Evolutionary conservation across 116 monocot genomes (phyloP).

Genomic region (Iris pallida): DNA sequence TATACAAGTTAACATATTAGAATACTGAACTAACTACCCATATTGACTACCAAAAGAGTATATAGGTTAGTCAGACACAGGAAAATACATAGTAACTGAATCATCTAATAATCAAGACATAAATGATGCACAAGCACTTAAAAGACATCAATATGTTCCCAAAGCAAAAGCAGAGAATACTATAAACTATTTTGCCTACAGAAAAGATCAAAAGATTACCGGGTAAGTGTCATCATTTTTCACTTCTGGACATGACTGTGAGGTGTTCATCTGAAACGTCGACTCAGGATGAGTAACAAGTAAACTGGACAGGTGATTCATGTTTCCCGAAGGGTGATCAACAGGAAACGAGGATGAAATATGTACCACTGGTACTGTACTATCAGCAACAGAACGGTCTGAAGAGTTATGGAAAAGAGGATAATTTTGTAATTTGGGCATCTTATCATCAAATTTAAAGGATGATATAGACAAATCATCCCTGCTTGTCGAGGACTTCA

Average conservation of each 20-base stretch:
- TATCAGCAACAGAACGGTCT: background rate
- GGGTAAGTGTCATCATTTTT: constrained; percentile 8
- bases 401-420: constrained; percentile 9
- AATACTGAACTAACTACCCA: too few relatives aligned
- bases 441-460: constrained; percentile 13
- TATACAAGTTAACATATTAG: too few relatives aligned
- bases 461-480: constrained; percentile 3
- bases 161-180: too few relatives aligned
- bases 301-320: background rate
- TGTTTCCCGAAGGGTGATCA: background rate
- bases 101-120: too few relatives aligned
- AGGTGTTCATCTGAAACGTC: constrained; percentile 4
- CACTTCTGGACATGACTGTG: background rate
- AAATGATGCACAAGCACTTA: too few relatives aligned
- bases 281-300: constrained; percentile 1
- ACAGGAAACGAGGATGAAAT: background rate
- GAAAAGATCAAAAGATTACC: constrained; percentile 18
- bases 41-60: too few relatives aligned
- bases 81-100: too few relatives aligned
- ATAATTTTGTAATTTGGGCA: background rate
- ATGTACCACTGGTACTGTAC: background rate
- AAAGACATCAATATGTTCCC: too few relatives aligned
- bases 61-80: too few relatives aligned
- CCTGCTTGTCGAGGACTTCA: background rate
- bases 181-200: background rate